Conservation (phyloP, 2,329 filamentous ascomycete genomes). For the Beauveria sp. region DNA sequence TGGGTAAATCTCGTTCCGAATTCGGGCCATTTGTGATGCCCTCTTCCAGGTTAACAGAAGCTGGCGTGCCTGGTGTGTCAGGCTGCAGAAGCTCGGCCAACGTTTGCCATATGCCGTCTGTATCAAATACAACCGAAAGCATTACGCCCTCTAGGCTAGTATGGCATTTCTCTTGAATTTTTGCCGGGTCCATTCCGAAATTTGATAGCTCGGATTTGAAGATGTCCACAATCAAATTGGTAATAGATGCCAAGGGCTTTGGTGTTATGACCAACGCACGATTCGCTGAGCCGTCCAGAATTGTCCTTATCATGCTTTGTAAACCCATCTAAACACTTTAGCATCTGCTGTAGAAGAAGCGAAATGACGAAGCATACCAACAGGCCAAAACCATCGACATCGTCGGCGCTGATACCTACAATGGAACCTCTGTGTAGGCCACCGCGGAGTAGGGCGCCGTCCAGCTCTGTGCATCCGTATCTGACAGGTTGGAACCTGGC, state of each 20-base stretch:
- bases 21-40: neutral
- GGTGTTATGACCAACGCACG: constrained; percentile 42
- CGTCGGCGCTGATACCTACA: constrained; percentile 46
- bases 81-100: constrained; percentile 39
- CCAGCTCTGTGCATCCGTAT: constrained; percentile 42
- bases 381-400: constrained; percentile 39
- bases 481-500: constrained; percentile 23
- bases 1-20: neutral
- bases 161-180: constrained; percentile 17
- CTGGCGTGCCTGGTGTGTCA: neutral
- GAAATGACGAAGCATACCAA: constrained; percentile 28
- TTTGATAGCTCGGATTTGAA: neutral
- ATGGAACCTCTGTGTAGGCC: constrained; percentile 45
- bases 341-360: neutral
- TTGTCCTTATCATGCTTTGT: constrained; percentile 36
- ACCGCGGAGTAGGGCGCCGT: constrained; percentile 37
- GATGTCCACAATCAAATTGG: neutral
- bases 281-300: constrained; percentile 23
- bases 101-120: constrained; percentile 51
- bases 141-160: constrained; percentile 41
- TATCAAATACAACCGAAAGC: constrained; percentile 50
- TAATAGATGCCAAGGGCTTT: constrained; percentile 26
- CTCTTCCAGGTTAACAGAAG: neutral
- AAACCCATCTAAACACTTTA: constrained; percentile 34
- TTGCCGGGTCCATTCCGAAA: neutral